Base-by-base conservation (phyloP, 768 basidiomycete species). In the Suillus bovinus region DNA sequence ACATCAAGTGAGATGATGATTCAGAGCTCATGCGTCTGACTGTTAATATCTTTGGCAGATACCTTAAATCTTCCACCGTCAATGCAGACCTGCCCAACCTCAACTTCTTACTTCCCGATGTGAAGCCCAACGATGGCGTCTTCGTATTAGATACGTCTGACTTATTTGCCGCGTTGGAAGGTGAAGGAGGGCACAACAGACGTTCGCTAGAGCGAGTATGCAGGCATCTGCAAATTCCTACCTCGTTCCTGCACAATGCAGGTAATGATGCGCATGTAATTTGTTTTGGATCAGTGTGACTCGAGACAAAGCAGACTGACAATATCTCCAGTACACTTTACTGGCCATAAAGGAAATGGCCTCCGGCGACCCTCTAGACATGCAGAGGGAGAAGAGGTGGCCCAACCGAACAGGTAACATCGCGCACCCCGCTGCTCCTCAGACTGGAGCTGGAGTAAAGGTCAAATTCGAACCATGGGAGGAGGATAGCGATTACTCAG, bases 231-330 rank as follows among this genome's bases (percentile, higher is more conserved):
- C 82, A 85, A 56, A 79, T 93, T 56, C 65, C 75, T 0, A 82
- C 84, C 1, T 66, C 79, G 38, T 78, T 80, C 66, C 74, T 90
- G 61, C 94, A 94, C 79, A 96, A 95, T 69, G 92, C 91, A 1
- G 93, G 92, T 0, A 94, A 94, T 69, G 91, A 94, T 71, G 92
- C 93, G 1, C 82, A 89, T 71, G 93, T 93, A 67, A 46, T 86
- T n/a, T n/a, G n/a, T n/a, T 72, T 76, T 5, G 31, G 44, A 24
- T 34, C 6, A 24, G 49, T 39, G 58, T 22, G 20, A 22, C 16
- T 20, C 9, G 22, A 24, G 22, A 38, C 55, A 13, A 33, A 2
- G 13, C 33, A 71, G 17, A 69, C 11, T 10, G 38, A 42, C n/a
- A 4, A 61, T 10, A 62, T n/a, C 29, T 54, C 42, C 66, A 94